Conservation (phyloP, 805 yeast genomes). For the Metschnikowia lachancei region DNA sequence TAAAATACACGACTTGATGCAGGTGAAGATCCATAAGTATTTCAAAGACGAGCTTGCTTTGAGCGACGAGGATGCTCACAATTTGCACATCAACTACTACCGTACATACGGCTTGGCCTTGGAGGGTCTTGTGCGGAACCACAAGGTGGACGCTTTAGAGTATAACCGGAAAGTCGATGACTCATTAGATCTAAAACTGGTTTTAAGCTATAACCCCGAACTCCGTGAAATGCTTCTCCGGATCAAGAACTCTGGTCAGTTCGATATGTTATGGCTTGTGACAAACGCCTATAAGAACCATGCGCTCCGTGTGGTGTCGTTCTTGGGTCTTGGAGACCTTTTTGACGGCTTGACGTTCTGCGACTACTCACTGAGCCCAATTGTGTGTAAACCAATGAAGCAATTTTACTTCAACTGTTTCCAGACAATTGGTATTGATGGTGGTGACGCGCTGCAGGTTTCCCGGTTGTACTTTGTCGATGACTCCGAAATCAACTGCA, state of each 20-base stretch:
- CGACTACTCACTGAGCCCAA: slow-evolving; percentile 68
- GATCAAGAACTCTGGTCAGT: slow-evolving; percentile 45
- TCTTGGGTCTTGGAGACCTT: slow-evolving; percentile 85
- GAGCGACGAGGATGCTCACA: slow-evolving; percentile 68
- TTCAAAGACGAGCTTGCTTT: slow-evolving; percentile 64
- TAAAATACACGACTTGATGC: slow-evolving; percentile 84
- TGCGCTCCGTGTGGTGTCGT: slow-evolving; percentile 72
- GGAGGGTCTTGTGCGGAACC: slow-evolving; percentile 75
- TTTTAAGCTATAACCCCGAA: slow-evolving; percentile 60
- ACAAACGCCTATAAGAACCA: slow-evolving; percentile 94
- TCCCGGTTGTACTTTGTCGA: slow-evolving; percentile 72
- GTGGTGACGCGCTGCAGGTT: slow-evolving; percentile 28
- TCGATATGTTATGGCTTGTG: slow-evolving; percentile 81
- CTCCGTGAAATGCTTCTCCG: slow-evolving; percentile 52
- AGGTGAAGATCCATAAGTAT: slow-evolving; percentile 74
- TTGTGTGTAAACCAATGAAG: slow-evolving; percentile 87
- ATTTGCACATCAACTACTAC: slow-evolving; percentile 72
- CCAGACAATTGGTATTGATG: slow-evolving; percentile 55
- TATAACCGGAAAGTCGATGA: slow-evolving; percentile 90
- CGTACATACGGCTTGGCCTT: slow-evolving; percentile 87
- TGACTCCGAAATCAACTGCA: slow-evolving; percentile 78
- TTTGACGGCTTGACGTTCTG: slow-evolving; percentile 94
- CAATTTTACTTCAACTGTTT: slow-evolving; percentile 65
- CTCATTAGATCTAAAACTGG: slow-evolving; percentile 77
- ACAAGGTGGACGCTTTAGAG: slow-evolving; percentile 80